Evolutionary conservation across 441 rosid genomes (phyloP).

Genomic region (Metrosideros polymorpha): DNA sequence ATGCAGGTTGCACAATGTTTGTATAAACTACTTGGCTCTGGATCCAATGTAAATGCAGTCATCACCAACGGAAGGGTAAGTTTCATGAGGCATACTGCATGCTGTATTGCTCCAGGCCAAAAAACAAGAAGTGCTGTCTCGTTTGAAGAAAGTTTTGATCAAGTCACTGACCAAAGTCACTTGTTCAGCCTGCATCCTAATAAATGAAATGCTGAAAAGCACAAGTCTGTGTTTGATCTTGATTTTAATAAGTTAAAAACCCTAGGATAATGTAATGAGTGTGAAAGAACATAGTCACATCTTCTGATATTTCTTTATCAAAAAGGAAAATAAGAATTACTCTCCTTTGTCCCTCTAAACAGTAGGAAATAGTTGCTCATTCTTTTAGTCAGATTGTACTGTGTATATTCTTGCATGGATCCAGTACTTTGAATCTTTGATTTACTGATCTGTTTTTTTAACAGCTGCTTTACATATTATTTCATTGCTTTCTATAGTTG

Average conservation of each 20-base stretch:
- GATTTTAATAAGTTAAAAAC: not conserved
- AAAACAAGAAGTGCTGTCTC: not conserved
- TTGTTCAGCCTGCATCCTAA: not conserved
- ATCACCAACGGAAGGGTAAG: constrained; percentile 97
- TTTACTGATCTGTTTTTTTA: not conserved
- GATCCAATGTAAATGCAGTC: constrained; percentile 59
- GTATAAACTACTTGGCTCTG: constrained; percentile 56
- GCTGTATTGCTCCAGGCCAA: not conserved
- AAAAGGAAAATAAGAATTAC: not conserved
- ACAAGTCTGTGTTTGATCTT: not conserved
- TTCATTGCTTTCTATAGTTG: not conserved
- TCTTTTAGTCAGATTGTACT: not conserved
- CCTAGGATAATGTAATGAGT: not conserved
- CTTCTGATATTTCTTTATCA: not conserved
- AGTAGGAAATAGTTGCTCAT: not conserved
- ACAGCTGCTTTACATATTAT: not conserved
- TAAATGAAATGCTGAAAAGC: not conserved
- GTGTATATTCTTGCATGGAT: not conserved
- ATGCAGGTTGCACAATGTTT: constrained; percentile 64
- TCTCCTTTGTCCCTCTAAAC: not conserved
- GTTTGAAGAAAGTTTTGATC: not conserved
- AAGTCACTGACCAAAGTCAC: not conserved
- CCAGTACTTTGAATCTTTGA: not conserved
- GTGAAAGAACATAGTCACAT: not conserved
- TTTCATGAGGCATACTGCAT: not conserved